Base-by-base conservation (phyloP, 441 rosid genomes). In the Pelargonium citronellum region DNA sequence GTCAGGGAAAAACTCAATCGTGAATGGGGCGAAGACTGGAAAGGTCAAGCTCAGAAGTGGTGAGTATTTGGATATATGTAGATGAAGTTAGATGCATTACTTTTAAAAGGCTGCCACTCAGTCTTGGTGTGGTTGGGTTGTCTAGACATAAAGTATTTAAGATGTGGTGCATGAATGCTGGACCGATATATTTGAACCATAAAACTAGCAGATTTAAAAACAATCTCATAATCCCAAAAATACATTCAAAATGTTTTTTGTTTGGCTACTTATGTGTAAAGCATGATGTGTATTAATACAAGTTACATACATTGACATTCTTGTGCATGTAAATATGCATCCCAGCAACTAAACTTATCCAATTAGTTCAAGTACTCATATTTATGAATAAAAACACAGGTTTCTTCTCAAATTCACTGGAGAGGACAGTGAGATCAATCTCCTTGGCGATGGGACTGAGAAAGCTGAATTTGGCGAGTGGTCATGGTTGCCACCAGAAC, bases 11-110 rank as follows among this genome's bases (percentile, higher is more conserved):
- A 80, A 41, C 85, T 88, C 37, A 84, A 83, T 44, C 78, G 82
- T 64, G 79, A 74, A 55, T 88, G 92, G 92, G 84, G 87, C 22
- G 74, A 84, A 34, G 84, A 86, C 68, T 88, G 83, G 76, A 88
- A 85, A 81, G 92, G 92, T 73, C 92, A 88, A 81, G 87, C 92
- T 41, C 90, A 88, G 73, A 86, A 85, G 65, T 88, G 92, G 90
- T 86, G 71, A 82, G 81, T 49, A 34, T 20, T 19, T 65, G 20
- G 10, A 16, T 66, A 41, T 57, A 1, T 10, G 37, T 20, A 10
- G 24, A 53, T 37, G 12, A 46, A 67, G 19, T 55, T 16, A 12
- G 58, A 68, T 74, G 41, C 24, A 34, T 49, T 1, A n/a, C 15
- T 49, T 71, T 12, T 7, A 1, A 43, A 17, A 22, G 12, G 65